Percentiles rank a stretch among this genome's conserved stretches.
Evolutionary conservation across 2,329 filamentous ascomycete genomes (phyloP).

Genomic region (Apiospora koreana): DNA sequence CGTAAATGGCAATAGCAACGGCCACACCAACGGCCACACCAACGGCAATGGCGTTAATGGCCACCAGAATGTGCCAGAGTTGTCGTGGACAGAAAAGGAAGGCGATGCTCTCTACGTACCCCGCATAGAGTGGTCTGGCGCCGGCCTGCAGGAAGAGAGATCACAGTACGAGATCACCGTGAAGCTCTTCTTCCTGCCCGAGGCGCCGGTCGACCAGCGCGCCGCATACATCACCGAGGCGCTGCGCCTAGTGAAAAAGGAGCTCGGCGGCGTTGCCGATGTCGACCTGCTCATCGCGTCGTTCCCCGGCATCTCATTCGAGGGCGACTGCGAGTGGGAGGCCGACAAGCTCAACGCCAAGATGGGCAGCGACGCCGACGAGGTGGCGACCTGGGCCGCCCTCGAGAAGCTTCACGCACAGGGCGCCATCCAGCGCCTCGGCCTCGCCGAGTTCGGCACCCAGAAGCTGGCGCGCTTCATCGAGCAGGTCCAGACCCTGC

Average conservation of each 20-base stretch:
- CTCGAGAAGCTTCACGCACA: conserved; percentile 73
- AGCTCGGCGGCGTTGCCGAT: conserved; percentile 70
- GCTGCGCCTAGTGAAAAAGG: conserved; percentile 75
- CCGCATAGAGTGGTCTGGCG: conserved; percentile 69
- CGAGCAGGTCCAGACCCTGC: conserved; percentile 67
- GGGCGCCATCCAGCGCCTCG: conserved; percentile 74
- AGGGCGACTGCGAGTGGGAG: conserved; percentile 85
- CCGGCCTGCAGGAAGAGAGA: conserved; percentile 77
- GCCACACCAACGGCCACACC: conserved; percentile 16
- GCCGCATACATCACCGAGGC: conserved; percentile 75
- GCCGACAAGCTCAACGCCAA: conserved; percentile 62
- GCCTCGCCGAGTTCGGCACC: conserved; percentile 88
- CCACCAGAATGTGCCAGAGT: conserved; percentile 36
- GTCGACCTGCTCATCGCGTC: conserved; percentile 91
- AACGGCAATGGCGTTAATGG: conserved; percentile 30
- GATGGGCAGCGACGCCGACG: conserved; percentile 67
- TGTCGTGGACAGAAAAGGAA: conserved; percentile 68
- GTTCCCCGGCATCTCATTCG: conserved; percentile 91
- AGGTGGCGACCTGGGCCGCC: conserved; percentile 67
- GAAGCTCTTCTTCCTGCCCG: conserved; percentile 90
- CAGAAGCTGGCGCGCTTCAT: conserved; percentile 80
- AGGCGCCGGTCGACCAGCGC: conserved; percentile 64
- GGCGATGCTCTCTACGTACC: conserved; percentile 72
- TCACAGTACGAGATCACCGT: conserved; percentile 91
- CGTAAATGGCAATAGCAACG: conserved; percentile 30